Percentiles rank a stretch among this genome's conserved stretches.
phyloP scores from a whole-genome alignment of 2,329 filamentous ascomycete genomes.

The Fusarium papillatum region DNA sequence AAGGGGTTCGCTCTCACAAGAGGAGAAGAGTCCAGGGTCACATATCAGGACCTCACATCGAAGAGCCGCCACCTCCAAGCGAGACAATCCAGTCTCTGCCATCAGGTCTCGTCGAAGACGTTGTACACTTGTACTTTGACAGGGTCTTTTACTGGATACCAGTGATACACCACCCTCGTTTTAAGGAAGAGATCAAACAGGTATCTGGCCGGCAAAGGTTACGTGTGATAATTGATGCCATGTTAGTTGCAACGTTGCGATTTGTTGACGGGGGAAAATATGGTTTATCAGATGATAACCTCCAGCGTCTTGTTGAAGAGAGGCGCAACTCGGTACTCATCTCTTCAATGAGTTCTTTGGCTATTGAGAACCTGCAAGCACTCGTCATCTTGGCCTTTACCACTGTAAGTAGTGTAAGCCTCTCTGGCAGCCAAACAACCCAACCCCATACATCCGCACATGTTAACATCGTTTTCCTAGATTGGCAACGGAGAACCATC shows the following conservation, averaged over 20 bases:
- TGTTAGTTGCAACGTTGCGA: not conserved
- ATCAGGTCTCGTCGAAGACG: not conserved
- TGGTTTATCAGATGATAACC: not conserved
- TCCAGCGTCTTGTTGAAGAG: not conserved
- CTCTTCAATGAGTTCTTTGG: not conserved
- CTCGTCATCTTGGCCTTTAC: not conserved
- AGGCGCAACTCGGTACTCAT: not conserved
- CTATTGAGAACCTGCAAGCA: not conserved
- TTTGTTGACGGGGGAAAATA: not conserved
- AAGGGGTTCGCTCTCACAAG: not conserved
- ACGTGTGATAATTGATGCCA: not conserved
- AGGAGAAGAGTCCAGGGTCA: not conserved
- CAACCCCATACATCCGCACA: too few species aligned
- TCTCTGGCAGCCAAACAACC: too few species aligned
- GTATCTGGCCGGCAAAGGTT: not conserved
- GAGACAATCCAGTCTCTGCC: not conserved
- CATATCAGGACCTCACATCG: not conserved
- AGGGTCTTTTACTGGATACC: conserved; percentile 9
- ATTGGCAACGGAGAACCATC: not conserved
- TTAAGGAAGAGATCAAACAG: not conserved
- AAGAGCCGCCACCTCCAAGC: not conserved
- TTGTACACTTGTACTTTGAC: not conserved
- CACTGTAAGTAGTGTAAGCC: not conserved
- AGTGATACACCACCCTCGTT: conserved; percentile 1
- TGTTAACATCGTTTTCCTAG: not conserved